A percentile compares a stretch with the other conserved stretches of the same genome.
Evolutionary conservation across 495 filamentous ascomycete genomes (phyloP).

Genomic region (Aspergillus ellipticus): DNA sequence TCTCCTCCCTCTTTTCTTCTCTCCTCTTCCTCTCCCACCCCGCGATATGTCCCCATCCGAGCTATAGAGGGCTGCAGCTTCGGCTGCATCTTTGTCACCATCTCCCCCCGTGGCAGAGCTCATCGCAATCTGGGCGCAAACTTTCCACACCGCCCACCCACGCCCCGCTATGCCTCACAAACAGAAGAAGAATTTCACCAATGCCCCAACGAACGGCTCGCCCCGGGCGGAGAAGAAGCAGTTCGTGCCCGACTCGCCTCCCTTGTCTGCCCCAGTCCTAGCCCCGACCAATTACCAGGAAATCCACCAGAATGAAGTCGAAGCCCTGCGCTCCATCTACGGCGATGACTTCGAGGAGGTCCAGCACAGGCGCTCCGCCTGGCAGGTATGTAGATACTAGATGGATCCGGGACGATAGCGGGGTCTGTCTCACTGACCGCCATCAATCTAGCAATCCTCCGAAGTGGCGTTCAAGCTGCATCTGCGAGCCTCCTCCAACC

Average conservation of each 20-base stretch:
- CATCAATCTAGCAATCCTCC: constrained; percentile 56
- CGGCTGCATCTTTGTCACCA: constrained; percentile 40
- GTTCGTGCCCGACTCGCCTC: constrained; percentile 25
- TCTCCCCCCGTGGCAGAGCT: constrained; percentile 23
- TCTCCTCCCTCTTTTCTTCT: constrained; percentile 6
- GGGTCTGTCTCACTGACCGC: constrained; percentile 4
- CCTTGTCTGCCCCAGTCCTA: constrained; percentile 26
- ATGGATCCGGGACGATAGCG: background rate
- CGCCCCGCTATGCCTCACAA: constrained; percentile 51
- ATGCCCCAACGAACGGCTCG: constrained; percentile 30
- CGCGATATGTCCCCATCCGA: constrained; percentile 21
- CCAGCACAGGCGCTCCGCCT: constrained; percentile 67
- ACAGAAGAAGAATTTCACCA: constrained; percentile 40
- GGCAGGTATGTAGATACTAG: constrained; percentile 64
- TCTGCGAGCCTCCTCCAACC: constrained; percentile 66
- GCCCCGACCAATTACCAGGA: constrained; percentile 69
- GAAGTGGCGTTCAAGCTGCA: constrained; percentile 77
- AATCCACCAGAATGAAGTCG: constrained; percentile 81
- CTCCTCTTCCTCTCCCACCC: background rate
- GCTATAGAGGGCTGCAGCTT: constrained; percentile 40
- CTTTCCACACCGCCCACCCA: constrained; percentile 23
- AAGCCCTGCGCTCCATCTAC: constrained; percentile 86
- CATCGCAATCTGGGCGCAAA: constrained; percentile 22
- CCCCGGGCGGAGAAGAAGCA: constrained; percentile 32
- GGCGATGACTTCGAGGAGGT: constrained; percentile 83